These are phyloP conservation scores for Fusarium subglutinans DNA, from an alignment of 2,329 filamentous ascomycete genomes.

Conservation along the genomic window DNA sequence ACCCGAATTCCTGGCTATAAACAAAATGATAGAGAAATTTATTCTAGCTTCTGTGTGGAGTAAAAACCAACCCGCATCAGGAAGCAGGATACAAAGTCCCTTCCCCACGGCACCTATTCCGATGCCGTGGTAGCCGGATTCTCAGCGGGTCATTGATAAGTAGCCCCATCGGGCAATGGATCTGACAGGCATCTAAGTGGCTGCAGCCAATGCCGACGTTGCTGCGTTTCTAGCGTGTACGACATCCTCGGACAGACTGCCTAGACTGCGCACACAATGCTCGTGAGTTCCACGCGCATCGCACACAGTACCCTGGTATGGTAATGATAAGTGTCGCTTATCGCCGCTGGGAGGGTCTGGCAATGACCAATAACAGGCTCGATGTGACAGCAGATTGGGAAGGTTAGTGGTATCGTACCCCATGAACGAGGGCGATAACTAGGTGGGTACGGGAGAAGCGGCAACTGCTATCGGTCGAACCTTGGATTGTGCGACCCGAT, in stretches of 20 bases:
- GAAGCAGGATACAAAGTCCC: slow-evolving; percentile 8
- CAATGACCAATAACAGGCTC: not conserved
- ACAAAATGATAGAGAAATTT: not conserved
- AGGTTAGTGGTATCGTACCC: not conserved
- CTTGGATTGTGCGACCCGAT: not conserved
- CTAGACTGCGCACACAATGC: not conserved
- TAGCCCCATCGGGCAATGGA: not conserved
- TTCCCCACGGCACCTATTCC: slow-evolving; percentile 6
- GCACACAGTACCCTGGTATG: not conserved
- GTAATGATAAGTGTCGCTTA: not conserved
- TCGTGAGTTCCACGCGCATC: not conserved
- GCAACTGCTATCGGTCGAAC: slow-evolving; percentile 1
- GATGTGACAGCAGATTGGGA: not conserved
- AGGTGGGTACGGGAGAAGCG: slow-evolving; percentile 7
- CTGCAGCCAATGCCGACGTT: not conserved
- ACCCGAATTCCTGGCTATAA: not conserved
- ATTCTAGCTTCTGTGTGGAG: not conserved
- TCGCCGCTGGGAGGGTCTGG: not conserved
- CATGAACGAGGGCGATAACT: not conserved
- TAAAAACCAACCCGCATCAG: not conserved
- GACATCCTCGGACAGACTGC: not conserved
- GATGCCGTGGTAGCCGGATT: slow-evolving; percentile 18
- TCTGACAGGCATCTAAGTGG: not conserved
- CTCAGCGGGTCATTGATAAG: slow-evolving; percentile 2
- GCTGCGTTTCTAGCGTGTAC: not conserved